Evolutionary conservation across 1,139 yeast genomes (phyloP).

Genomic region (Pichia sorboxylosa): DNA sequence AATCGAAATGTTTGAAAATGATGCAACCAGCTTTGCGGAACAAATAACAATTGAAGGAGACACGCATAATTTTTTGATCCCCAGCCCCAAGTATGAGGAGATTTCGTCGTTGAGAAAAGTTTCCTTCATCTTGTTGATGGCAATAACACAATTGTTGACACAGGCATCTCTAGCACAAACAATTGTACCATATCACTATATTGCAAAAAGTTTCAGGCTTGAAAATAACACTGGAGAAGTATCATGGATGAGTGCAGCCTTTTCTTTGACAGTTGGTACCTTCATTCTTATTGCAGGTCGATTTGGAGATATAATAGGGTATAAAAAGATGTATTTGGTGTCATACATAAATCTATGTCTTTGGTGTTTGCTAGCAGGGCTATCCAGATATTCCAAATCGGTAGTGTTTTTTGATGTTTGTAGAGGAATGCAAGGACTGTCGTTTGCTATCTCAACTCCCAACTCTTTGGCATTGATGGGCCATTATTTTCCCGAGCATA

Average conservation of each 20-base stretch:
- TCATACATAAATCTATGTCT: slow-evolving; percentile 40
- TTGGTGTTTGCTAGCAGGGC: slow-evolving; percentile 42
- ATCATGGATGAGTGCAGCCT: slow-evolving; percentile 52
- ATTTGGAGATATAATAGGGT: slow-evolving; percentile 54
- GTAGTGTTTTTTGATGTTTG: slow-evolving; percentile 37
- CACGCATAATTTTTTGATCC: neutral
- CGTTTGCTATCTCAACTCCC: slow-evolving; percentile 47
- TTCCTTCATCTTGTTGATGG: slow-evolving; percentile 24
- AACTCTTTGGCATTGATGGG: slow-evolving; percentile 47
- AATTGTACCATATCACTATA: slow-evolving; percentile 27
- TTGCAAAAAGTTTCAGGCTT: slow-evolving; percentile 31
- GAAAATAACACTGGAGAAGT: slow-evolving; percentile 29
- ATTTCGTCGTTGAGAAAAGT: slow-evolving; percentile 16
- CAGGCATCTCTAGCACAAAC: slow-evolving; percentile 38
- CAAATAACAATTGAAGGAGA: too few relatives aligned
- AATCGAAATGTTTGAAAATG: too few relatives aligned
- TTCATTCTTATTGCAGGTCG: slow-evolving; percentile 51
- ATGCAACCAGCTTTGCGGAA: too few relatives aligned
- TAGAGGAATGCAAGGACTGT: slow-evolving; percentile 51
- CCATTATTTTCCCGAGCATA: slow-evolving; percentile 33
- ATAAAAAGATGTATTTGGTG: slow-evolving; percentile 34
- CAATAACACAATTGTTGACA: slow-evolving; percentile 36
- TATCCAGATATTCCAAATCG: slow-evolving; percentile 32
- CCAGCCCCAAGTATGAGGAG: slow-evolving; percentile 12
- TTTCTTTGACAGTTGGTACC: slow-evolving; percentile 49